phyloP scores from a whole-genome alignment of 768 basidiomycete genomes.

The Antrodiella citrinella region DNA sequence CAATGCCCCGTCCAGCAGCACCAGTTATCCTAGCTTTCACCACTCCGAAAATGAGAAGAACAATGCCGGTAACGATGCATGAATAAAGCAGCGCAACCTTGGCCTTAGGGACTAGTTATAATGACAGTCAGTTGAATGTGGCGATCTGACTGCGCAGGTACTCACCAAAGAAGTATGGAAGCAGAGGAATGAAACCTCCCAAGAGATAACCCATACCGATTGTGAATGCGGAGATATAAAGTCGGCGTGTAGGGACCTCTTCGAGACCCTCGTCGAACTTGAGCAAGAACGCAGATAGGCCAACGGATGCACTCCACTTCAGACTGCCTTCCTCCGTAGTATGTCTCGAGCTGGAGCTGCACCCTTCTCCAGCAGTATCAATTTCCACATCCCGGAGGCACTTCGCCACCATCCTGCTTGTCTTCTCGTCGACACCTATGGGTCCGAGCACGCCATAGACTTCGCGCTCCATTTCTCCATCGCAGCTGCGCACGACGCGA shows the following conservation, averaged over 20 bases:
- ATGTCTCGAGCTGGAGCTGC: slow-evolving; percentile 4
- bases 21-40: slow-evolving; percentile 87
- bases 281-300: slow-evolving; percentile 87
- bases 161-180: slow-evolving; percentile 81
- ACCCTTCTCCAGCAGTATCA: slow-evolving; percentile 17
- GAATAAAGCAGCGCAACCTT: slow-evolving; percentile 65
- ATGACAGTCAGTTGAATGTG: too few species aligned
- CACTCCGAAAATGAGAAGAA: slow-evolving; percentile 85
- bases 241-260: slow-evolving; percentile 76
- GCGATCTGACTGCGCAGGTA: background rate
- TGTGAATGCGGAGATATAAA: slow-evolving; percentile 89
- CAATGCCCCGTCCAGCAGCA: slow-evolving; percentile 49
- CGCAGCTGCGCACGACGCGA: slow-evolving; percentile 83
- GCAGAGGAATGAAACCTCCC: slow-evolving; percentile 87
- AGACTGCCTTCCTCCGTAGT: slow-evolving; percentile 52
- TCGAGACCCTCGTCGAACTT: slow-evolving; percentile 96
- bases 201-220: slow-evolving; percentile 93
- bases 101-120: slow-evolving; percentile 41
- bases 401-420: slow-evolving; percentile 72
- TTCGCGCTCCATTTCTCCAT: slow-evolving; percentile 95
- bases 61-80: slow-evolving; percentile 71
- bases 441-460: slow-evolving; percentile 83
- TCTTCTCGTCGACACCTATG: slow-evolving; percentile 79
- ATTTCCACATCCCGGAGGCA: slow-evolving; percentile 64
- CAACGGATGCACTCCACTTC: slow-evolving; percentile 70